Conservation (phyloP, 2,329 filamentous ascomycete species). For the Fusarium citri region DNA sequence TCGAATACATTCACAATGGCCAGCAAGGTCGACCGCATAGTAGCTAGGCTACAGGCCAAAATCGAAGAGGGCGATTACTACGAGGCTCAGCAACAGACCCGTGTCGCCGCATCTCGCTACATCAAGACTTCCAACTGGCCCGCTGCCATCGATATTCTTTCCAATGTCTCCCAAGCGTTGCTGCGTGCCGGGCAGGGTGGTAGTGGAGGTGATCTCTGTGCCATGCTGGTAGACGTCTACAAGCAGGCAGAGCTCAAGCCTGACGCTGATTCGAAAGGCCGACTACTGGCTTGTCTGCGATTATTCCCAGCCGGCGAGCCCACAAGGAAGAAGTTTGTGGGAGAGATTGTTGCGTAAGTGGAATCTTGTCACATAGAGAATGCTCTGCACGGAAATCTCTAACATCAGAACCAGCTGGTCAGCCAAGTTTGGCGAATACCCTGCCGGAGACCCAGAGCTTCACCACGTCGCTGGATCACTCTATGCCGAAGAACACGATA, state of each 20-base stretch:
- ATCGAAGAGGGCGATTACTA: conserved; percentile 94
- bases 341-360: conserved; percentile 80
- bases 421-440: conserved; percentile 83
- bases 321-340: conserved; percentile 91
- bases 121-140: conserved; percentile 87
- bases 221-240: conserved; percentile 91
- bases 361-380: not conserved
- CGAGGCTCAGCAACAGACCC: conserved; percentile 98
- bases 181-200: conserved; percentile 94
- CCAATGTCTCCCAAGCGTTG: conserved; percentile 84
- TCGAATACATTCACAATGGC: conserved; percentile 48
- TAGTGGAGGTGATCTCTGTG: conserved; percentile 88
- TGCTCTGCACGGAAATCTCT: conserved; percentile 1
- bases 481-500: conserved; percentile 92
- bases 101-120: conserved; percentile 93
- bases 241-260: conserved; percentile 84
- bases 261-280: conserved; percentile 78
- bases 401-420: conserved; percentile 72
- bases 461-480: conserved; percentile 91
- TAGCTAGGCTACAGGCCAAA: conserved; percentile 79
- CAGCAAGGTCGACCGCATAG: conserved; percentile 62
- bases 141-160: conserved; percentile 88
- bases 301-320: conserved; percentile 87
- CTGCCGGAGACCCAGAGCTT: conserved; percentile 91
- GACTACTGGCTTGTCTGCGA: conserved; percentile 81